Base-by-base conservation (phyloP, 192 early-diverging fungal species). In the Coemansia sp. region DNA sequence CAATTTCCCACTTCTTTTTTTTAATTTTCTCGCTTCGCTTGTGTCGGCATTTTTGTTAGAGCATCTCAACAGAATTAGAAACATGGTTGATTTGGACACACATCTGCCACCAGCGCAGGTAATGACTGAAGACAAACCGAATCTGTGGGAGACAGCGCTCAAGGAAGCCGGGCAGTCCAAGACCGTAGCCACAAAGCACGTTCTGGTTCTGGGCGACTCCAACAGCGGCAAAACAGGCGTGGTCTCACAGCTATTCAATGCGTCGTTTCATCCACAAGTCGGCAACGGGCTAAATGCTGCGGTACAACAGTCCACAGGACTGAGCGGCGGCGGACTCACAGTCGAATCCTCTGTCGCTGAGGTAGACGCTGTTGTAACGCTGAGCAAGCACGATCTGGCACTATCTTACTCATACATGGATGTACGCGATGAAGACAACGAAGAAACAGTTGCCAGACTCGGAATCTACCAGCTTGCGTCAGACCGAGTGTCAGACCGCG, bases 371-470 rank as follows among this genome's bases (percentile, higher is more conserved):
- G 50, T 59, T 40, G 79, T 64, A 49, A 78, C 78, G 58, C 75
- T 83, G 72, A 84, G 70, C 68, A 82, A 87, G 69, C 87, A 86
- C 65, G 91, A 94, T 62, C 78, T 96, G 66, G 94, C 91, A n/a
- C 82, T 96, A 38, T 87, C 90, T 39, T 96, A 92, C 66, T 88
- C 90, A 6, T 95, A 88, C 84, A 85, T 91, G 71, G 93, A 96
- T 62, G 87, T 96, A 46, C 85, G 88, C 59, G 95, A 98, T 70
- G 96, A 95, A 55, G 94, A 95, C 62, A 89, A 90, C 70, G 92
- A 93, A 85, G 79, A 79, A 46, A 67, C 49, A 26, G 33, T 85
- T 53, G 91, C 94, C 17, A 86, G 94, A 11, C 73, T 95, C 30
- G 92, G 92, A 4, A 40, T 96, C 39, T 95, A 92, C 80, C 92